These are phyloP conservation scores for Hygrophoropsis aurantiaca DNA, from an alignment of 768 basidiomycete genomes.

Conservation along the genomic window DNA sequence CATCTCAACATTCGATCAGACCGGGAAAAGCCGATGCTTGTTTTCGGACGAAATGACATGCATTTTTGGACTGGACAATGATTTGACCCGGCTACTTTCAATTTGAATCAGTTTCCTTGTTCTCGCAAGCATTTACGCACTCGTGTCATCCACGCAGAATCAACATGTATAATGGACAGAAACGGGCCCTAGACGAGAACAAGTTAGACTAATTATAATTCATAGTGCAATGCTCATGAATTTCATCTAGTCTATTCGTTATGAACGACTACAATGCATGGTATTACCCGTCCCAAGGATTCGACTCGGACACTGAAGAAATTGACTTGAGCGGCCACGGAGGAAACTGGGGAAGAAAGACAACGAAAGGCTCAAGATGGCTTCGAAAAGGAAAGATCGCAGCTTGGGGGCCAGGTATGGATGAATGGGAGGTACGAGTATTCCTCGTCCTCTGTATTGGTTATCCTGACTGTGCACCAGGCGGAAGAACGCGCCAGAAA, in stretches of 20 bases:
- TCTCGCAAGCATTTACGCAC: too few species aligned
- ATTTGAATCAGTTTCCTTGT: too few species aligned
- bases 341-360: conserved; percentile 88
- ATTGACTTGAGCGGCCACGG: conserved; percentile 44
- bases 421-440: conserved; percentile 75
- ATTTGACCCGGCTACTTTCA: too few species aligned
- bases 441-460: conserved; percentile 8
- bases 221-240: conserved; percentile 6
- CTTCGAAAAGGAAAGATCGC: conserved; percentile 78
- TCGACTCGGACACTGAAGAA: conserved; percentile 64
- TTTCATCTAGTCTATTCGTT: conserved; percentile 40
- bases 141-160: background rate
- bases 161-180: conserved; percentile 13
- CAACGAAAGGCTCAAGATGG: conserved; percentile 75
- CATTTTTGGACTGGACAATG: background rate
- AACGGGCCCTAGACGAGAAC: conserved; percentile 29
- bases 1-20: background rate
- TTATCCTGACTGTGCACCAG: conserved; percentile 36
- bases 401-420: conserved; percentile 80
- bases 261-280: conserved; percentile 74
- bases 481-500: conserved; percentile 83
- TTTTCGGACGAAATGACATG: too few species aligned
- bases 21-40: background rate
- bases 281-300: conserved; percentile 83
- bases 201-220: conserved; percentile 19